These are phyloP conservation scores for Phytophthora nicotianae DNA, from an alignment of 352 stramenopile genomes.

Conservation along the genomic window DNA sequence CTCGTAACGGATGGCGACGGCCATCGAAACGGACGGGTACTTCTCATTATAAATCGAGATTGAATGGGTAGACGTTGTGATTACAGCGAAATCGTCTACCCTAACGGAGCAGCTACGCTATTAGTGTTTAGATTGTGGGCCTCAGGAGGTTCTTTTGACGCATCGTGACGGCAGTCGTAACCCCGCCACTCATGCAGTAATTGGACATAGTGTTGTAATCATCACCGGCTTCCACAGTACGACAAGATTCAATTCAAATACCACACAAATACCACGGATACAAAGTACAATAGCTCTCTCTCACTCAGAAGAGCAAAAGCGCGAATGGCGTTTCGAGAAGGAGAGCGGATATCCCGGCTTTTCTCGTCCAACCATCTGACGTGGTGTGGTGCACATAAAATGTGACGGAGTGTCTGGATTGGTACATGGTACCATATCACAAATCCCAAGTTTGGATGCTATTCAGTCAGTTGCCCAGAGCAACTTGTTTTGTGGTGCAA, in stretches of 20 bases:
- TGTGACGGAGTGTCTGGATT: conserved; percentile 9
- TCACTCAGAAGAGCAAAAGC: conserved; percentile 3
- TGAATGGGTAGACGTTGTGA: neutral
- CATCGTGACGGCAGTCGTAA: conserved; percentile 37
- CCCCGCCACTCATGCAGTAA: conserved; percentile 57
- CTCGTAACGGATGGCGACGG: conserved; percentile 11
- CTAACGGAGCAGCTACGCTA: conserved; percentile 3
- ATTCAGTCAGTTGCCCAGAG: conserved; percentile 17
- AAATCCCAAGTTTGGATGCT: conserved; percentile 11
- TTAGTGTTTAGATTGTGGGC: conserved; percentile 23
- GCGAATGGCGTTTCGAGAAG: neutral
- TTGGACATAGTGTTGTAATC: conserved; percentile 57
- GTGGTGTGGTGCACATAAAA: conserved; percentile 17
- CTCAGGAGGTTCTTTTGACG: conserved; percentile 59
- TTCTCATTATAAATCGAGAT: conserved; percentile 6
- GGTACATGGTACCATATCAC: conserved; percentile 1
- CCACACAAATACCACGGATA: neutral
- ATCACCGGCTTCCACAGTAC: conserved; percentile 38
- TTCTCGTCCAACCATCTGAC: conserved; percentile 28
- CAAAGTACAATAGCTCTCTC: neutral
- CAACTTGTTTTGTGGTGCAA: too few relatives aligned
- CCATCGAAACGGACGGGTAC: conserved; percentile 4
- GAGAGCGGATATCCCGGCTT: neutral
- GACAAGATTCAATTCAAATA: neutral
- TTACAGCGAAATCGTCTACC: neutral